Conservation (phyloP, 257 asterid species). For the Forsythia suspensa region DNA sequence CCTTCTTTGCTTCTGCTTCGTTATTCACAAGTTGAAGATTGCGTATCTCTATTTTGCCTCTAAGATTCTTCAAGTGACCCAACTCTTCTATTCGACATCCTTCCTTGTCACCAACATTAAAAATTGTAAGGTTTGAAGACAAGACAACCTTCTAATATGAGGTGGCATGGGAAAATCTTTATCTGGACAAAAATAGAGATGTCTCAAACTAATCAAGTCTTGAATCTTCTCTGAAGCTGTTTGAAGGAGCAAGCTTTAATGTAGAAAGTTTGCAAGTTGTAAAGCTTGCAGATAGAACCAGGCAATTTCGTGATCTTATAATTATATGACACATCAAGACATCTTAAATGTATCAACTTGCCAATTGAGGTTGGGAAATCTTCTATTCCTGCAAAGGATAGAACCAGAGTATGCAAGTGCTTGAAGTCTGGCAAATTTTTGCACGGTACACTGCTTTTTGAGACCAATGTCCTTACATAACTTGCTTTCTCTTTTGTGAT, state of each 20-base stretch:
- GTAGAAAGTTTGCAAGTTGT: conserved; percentile 3
- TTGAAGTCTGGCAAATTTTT: not conserved
- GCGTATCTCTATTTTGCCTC: too few relatives aligned
- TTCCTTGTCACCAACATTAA: not conserved
- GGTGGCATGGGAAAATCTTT: not conserved
- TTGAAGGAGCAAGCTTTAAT: accelerated
- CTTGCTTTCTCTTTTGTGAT: not conserved
- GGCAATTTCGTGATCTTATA: not conserved
- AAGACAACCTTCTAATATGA: not conserved
- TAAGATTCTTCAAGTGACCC: too few relatives aligned
- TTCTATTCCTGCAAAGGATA: conserved; percentile 8
- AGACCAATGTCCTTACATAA: conserved; percentile 19
- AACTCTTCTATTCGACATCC: too few relatives aligned
- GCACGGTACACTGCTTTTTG: not conserved
- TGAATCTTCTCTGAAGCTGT: not conserved
- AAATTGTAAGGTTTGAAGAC: not conserved
- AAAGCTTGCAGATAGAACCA: conserved; percentile 21
- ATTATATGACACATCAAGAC: conserved; percentile 9
- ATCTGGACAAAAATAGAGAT: not conserved
- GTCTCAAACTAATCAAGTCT: not conserved
- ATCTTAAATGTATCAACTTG: conserved; percentile 15
- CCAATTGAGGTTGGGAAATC: conserved; percentile 13
- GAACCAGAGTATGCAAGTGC: conserved; percentile 7
- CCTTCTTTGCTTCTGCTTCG: not conserved
- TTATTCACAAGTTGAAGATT: not conserved